phyloP scores from a whole-genome alignment of 176 grass and related monocot genomes.

The Carex scoparia region DNA sequence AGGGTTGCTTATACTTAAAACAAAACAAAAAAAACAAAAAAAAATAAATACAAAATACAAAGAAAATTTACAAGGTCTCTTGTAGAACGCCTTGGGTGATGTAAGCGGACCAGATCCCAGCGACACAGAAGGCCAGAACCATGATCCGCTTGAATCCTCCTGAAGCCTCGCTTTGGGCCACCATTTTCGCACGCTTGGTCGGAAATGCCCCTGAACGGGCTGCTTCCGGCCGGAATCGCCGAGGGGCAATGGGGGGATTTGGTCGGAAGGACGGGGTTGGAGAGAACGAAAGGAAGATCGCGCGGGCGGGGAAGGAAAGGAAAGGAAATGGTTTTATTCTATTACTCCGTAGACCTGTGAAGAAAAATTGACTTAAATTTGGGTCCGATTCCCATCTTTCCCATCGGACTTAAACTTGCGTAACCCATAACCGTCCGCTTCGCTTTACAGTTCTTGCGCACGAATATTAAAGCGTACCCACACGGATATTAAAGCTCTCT shows the following conservation, averaged over 20 bases:
- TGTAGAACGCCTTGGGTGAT: slow-evolving; percentile 95
- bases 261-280: background rate
- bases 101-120: slow-evolving; percentile 91
- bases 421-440: too few relatives aligned
- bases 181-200: slow-evolving; percentile 1
- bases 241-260: background rate
- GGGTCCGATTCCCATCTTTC: too few relatives aligned
- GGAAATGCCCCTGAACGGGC: background rate
- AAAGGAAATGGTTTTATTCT: background rate
- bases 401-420: too few relatives aligned
- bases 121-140: slow-evolving; percentile 82
- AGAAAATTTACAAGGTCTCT: slow-evolving; percentile 67
- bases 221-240: slow-evolving; percentile 4
- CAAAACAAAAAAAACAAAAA: background rate
- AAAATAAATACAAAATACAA: background rate
- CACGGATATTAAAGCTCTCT: too few relatives aligned
- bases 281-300: background rate
- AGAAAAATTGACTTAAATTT: too few relatives aligned
- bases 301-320: background rate
- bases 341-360: background rate
- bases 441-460: too few relatives aligned
- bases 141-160: slow-evolving; percentile 39
- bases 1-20: background rate
- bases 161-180: background rate
- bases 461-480: too few relatives aligned